Evolutionary conservation across 2,329 filamentous ascomycete species (phyloP).

Genomic region (Teratosphaeria pseudoeucalypti): DNA sequence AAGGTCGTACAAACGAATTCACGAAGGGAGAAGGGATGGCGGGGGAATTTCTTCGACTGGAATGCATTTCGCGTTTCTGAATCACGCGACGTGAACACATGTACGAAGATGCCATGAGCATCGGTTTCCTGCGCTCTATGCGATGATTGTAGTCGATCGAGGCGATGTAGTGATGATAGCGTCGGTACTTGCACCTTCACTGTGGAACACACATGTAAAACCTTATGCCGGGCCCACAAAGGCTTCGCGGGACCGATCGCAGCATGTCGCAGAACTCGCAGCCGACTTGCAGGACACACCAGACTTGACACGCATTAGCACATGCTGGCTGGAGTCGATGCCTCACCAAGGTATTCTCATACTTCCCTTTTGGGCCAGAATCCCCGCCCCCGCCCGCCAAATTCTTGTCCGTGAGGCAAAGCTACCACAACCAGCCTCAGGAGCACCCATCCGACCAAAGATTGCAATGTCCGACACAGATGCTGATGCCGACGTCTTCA

Average conservation of each 20-base stretch:
- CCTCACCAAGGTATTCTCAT: background rate
- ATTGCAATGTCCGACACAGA: background rate
- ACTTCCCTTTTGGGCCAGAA: background rate
- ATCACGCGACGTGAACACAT: background rate
- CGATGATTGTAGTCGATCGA: background rate
- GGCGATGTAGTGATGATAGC: background rate
- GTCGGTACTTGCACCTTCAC: background rate
- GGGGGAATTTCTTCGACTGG: background rate
- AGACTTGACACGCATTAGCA: background rate
- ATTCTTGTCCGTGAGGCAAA: background rate
- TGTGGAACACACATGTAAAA: too few species aligned
- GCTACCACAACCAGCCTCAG: background rate
- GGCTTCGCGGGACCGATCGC: background rate
- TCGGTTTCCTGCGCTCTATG: background rate
- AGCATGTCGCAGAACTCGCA: background rate
- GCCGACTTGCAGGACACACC: background rate
- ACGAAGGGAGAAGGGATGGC: background rate
- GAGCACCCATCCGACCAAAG: background rate
- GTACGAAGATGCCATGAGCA: background rate
- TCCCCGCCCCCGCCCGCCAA: background rate
- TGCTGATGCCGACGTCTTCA: slow-evolving; percentile 16
- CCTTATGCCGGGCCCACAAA: too few species aligned
- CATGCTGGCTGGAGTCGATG: background rate
- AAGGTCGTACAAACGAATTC: background rate
- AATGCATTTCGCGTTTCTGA: background rate